Evolutionary conservation across 2,329 filamentous ascomycete species (phyloP), one percentile per base, ranked within the genome.

Genomic region (Penicillium corylophilum): DNA sequence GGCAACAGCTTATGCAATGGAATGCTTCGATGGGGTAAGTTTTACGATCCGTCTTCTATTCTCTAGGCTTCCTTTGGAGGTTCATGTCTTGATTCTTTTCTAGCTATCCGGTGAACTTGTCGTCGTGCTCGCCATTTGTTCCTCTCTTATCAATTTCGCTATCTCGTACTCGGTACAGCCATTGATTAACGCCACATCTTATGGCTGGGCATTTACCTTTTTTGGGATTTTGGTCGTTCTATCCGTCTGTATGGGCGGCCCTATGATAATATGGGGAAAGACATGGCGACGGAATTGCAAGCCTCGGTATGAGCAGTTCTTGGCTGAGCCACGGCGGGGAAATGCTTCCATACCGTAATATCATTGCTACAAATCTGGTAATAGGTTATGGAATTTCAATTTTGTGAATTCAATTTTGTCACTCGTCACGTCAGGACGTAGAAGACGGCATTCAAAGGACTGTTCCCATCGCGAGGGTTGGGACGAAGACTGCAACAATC

Each of bases 1-100:
- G 31, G 70, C 72, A 3, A 74, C 71, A 2, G 67, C 71, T 1
- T 75, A 74, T 59, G 71, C 71, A 2, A 74, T 75, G 71, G 72
- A 75, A 46, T 73, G 69, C 46, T 73, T 74, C 40, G 64, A 69
- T 23, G 66, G 64, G 44, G 67, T 70, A 53, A 48, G 62, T 52
- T 22, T 22, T 22, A n/a, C 15, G 3, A 6, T 1, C 16, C 5
- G 9, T n/a, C 16, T 44, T 33, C 42, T 23, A 22, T 18, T 29
- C 3, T 16, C 18, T 7, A 2, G 7, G 8, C 7, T 16, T 35
- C n/a, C 18, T 18, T 16, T 3, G 9, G 5, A 3, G 15, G 9
- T 35, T 3, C n/a, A 8, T 2, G 5, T 16, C 2, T n/a, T 35
- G 6, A 35, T 16, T 26, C 10, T 28, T 44, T 4, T 23, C 29